Evolutionary conservation across 73 alveolate genomes (phyloP), one percentile per base, ranked within the genome.

Genomic region (Tetrahymena borealis): DNA sequence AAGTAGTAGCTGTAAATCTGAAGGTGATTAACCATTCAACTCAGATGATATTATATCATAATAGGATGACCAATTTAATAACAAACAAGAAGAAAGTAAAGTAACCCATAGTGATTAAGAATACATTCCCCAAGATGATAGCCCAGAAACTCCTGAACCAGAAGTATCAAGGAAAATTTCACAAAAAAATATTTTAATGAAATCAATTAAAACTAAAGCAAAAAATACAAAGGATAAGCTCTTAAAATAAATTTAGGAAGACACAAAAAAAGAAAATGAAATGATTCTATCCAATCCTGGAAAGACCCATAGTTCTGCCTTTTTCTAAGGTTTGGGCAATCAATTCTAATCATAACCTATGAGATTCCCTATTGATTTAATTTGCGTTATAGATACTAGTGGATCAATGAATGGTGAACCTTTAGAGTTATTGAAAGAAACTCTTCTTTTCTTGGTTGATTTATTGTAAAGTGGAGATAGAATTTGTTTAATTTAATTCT

Each of bases 331-430:
- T 13, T 60, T 60, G 85, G 85, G 4, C 31, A 60, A 15, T n/a
- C n/a, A n/a, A n/a, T n/a, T n/a, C n/a, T n/a, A n/a, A n/a, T 1
- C 28, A n/a, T 60, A 60, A 9, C 85, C 85, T 60, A 60, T 60
- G 85, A 92, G 95, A 36, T 78, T 91, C 20, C 78, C 91, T 77
- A 78, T 92, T 31, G 95, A 92, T 92, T 31, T 92, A 36, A 42
- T 92, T 31, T 92, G 95, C 38, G 92, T 92, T 18, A 79, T 92
- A 11, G 95, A 92, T 37, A 91, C 90, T 28, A 92, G 95, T 78
- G 95, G 95, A 33, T 78, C 92, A 7, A 92, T 92, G 95, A 28
- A 78, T 11, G 95, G 95, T 38, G 39, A 78, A 16, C 90, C 90
- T 33, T 31, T 92, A 15, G 90, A 92, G 11, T 92, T 37, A 38